Evolutionary conservation across 2,329 filamentous ascomycete species (phyloP), one percentile per base, ranked within the genome.

Genomic region (Apiospora koreana): DNA sequence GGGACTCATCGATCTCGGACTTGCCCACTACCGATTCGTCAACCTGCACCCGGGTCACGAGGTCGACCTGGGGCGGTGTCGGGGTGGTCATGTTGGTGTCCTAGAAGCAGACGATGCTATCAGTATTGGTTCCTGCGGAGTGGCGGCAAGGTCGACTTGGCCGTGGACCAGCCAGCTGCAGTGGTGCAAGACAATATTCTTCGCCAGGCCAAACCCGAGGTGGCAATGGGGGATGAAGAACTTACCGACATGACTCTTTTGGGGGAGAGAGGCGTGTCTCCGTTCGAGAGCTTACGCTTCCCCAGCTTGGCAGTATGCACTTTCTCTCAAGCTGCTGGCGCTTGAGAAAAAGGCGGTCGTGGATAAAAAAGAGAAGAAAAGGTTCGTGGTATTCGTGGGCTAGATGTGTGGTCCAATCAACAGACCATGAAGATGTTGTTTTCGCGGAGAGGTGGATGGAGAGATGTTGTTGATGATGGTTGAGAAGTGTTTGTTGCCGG

Each of bases 1-100:
- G 89, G 69, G 90, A 91, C 80, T 93, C 91, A 76, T 93, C 91
- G 84, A 93, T 93, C 73, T 91, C 89, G 79, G 79, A 84, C 71
- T 82, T 82, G 74, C 85, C 87, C 48, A 86, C 80, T 69, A 86
- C 85, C 45, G 88, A 87, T 73, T 89, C 85, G 81, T 91, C 89
- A 75, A 91, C 88, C 83, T 91, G 88, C 85, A 91, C 89, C 74
- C 87, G 83, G 76, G 88, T 91, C 76, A 88, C 87, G 74, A 90
- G 86, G 79, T 91, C 88, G 81, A 89, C 84, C 80, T 89, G 86
- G 74, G 66, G 35, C 45, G 66, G 66, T 43, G 66, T 38, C 69
- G 77, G 77, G 70, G 78, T 76, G 71, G 77, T 74, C 77, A 87
- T 85, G 77, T 85, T 88, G 73, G 82, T 80, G 76, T 84, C 84